Evolutionary conservation across 2,329 filamentous ascomycete species (phyloP), one percentile per base, ranked within the genome.

Genomic region (Neodidymelliopsis sp.): DNA sequence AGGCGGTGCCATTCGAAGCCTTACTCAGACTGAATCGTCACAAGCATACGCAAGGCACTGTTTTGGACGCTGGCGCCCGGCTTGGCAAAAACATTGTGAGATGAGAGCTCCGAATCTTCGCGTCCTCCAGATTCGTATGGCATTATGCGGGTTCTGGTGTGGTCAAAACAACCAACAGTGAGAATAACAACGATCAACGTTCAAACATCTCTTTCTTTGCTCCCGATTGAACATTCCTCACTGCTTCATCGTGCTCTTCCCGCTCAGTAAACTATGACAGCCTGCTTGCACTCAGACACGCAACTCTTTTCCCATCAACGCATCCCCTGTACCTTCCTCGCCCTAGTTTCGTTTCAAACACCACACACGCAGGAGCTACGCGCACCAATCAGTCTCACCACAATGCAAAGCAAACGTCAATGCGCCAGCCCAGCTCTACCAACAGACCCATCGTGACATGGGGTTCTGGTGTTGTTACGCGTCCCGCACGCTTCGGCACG

Each of bases 1-100:
- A 15, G 29, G 9, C 11, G 20, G 29, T 22, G 13, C 16, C 19
- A 30, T 22, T 39, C 27, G 25, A 40, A 25, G 49, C 43, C 38
- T 39, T 9, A 15, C 36, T 36, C 35, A 50, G 24, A 38, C 38
- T 18, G 33, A 52, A 43, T 52, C 49, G 49, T 52, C 49, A 47
- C 37, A 43, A 47, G 42, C 42, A 52, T 39, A 52, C 43, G 49
- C 49, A 47, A 47, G 42, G 29, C 40, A 20, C 29, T 41, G 35
- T 9, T n/a, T 50, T 35, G 23, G 33, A 28, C 19, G 31, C 16
- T 29, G 34, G 23, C 22, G 13, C 18, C 37, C 38, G 38, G 28
- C 49, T 52, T 47, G 38, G 43, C 49, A 47, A 20, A 50, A 16
- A 19, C 18, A 30, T 40, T 4, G 23, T 15, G n/a, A 45, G 28